Base-by-base conservation (phyloP, 1,139 yeast genomes). In the Diutina mesorugosa region DNA sequence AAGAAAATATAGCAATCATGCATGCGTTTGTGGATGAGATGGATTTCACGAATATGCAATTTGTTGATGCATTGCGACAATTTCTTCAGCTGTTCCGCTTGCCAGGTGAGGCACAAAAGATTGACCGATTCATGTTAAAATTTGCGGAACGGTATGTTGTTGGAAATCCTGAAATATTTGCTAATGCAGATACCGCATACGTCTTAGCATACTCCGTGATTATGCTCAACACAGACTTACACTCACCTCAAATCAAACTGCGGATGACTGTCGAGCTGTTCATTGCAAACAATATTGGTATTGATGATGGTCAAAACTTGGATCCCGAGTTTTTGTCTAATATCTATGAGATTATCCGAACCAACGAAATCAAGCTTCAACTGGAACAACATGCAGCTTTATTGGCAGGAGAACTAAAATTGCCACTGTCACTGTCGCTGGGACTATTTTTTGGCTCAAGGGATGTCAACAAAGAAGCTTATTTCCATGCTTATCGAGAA, bases 61-160 rank as follows among this genome's bases (percentile, higher is more conserved):
- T 93, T 66, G 95, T 91, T 9, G 96, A 85, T 63, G 95, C 98
- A 0, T 75, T 95, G 73, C 81, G 99, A 64, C 74, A 73, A 10
- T 90, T 90, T 65, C 77, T 95, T 59, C 99, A 95, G 67, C 78
- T 84, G 52, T 95, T 95, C 71, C 79, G 99, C 67, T 77, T 95
- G 59, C 99, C 99, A 0, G 99, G 99, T 54, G 99, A 95, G 72
- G 91, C 97, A 1, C 99, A 95, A 70, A 93, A 93, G 66, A 91
- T 95, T 68, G 99, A 95, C 74, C 79, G 99, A 64, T 90, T 85
- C 66, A 90, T 95, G 97, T 80, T 93, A 65, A 93, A 95, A 66
- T 95, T 95, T 74, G 99, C 99, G 2, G 97, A 90, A 68, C 78
- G 96, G 63, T 95, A 86, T 66, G 85, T 85, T 47, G 83, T 86